phyloP scores from a whole-genome alignment of 2,329 filamentous ascomycete species.

The Fusarium fracticaudum region DNA sequence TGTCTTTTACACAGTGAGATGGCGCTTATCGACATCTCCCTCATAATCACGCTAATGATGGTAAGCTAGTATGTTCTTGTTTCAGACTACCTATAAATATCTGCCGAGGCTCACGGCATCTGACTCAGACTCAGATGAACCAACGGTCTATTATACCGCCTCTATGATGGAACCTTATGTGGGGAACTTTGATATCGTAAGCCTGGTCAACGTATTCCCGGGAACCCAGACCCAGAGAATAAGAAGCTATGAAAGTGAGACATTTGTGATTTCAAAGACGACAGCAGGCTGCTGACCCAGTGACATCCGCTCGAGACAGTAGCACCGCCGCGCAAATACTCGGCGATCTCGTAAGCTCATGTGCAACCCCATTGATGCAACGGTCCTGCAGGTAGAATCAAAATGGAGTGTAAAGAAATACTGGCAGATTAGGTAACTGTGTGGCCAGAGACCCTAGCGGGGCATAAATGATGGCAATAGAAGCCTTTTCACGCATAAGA shows the following conservation, averaged over 20 bases:
- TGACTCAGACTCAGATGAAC: not conserved
- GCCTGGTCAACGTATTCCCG: not conserved
- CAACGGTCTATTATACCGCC: not conserved
- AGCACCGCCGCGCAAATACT: no score
- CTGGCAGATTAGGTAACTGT: not conserved
- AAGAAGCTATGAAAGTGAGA: not conserved
- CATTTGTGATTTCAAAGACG: not conserved
- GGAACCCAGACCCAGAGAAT: not conserved
- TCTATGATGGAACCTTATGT: not conserved
- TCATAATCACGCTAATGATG: no score
- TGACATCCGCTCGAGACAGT: not conserved
- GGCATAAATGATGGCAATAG: not conserved
- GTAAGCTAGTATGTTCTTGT: not conserved
- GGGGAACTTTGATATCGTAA: not conserved
- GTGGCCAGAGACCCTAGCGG: not conserved
- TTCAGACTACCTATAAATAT: not conserved
- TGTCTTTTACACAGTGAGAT: fast-evolving
- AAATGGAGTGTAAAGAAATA: not conserved
- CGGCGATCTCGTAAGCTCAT: not conserved
- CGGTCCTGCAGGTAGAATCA: not conserved
- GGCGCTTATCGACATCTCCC: no score
- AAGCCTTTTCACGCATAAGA: not conserved
- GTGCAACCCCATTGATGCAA: not conserved
- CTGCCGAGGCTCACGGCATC: not conserved
- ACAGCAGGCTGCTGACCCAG: not conserved